Base-by-base conservation (phyloP, 257 asterid genomes). In the Striga asiatica region DNA sequence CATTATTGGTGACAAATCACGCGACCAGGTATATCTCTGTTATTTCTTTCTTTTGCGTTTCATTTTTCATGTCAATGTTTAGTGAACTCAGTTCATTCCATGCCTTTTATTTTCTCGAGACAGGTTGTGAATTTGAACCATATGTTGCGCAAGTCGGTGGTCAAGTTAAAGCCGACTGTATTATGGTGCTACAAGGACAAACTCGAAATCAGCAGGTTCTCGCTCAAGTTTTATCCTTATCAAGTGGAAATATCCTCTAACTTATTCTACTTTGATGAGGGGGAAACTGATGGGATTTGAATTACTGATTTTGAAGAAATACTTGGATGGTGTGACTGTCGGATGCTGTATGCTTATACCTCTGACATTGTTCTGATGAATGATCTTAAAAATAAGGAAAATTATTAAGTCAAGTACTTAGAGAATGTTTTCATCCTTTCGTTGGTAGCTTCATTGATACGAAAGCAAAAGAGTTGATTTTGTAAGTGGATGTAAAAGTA, bases 141-240 rank as follows among this genome's bases (percentile, higher is more conserved):
- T 16, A 77, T 92, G 84, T 65, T 88, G 64, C 72, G 77, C 50
- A 81, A 92, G 56, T 79, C 96, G 3, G 74, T 74, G 66, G 85
- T 65, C 22, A 84, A 79, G 76, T 62, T 95, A 3, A 71, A 81
- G 60, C 98, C 97, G 20, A 76, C 49, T 5, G 98, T 84, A 61
- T 62, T 92, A 43, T 92, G 98, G 98, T 92, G 98, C 75, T 92
- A 88, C 74, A 84, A 70, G 84, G 94, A 92, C 61, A 81, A 92
- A 60, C 95, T 88, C 22, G 94, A 92, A 43, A 76, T 92, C 17
- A 91, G 98, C 88, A 86, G 97, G 97, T 88, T 31, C 8, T n/a
- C n/a, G n/a, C 14, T 29, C 18, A n/a, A 12, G 20, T 18, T 3
- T 34, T 14, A 7, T n/a, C 14, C n/a, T n/a, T n/a, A n/a, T n/a